Percentiles rank a stretch among this genome's conserved stretches.
These are phyloP conservation scores for Madurella fahalii DNA, from an alignment of 2,329 filamentous ascomycete species.

Conservation along the genomic window DNA sequence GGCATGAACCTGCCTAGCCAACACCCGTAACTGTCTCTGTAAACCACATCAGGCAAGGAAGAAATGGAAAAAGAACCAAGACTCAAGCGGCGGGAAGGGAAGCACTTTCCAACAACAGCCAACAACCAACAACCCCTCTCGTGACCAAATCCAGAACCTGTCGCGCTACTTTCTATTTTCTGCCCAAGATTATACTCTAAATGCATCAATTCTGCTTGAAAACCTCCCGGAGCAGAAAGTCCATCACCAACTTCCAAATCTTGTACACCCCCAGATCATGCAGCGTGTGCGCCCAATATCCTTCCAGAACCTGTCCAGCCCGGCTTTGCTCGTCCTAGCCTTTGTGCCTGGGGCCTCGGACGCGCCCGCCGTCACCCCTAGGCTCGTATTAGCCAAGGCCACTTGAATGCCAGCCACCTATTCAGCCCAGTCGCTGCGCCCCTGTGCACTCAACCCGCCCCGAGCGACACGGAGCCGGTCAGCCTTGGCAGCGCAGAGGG, in stretches of 20 bases:
- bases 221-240: slow-evolving; percentile 51
- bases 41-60: no score
- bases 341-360: slow-evolving; percentile 62
- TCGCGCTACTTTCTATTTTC: not conserved
- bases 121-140: no score
- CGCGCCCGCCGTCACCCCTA: slow-evolving; percentile 56
- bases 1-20: no score
- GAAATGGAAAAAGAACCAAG: no score
- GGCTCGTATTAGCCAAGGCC: slow-evolving; percentile 55
- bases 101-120: no score
- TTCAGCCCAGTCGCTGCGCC: slow-evolving; percentile 60
- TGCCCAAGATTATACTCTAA: no score
- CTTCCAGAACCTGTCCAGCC: slow-evolving; percentile 62
- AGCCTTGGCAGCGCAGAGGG: no score
- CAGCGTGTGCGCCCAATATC: slow-evolving; percentile 62
- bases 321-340: slow-evolving; percentile 54
- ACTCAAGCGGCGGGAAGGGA: not conserved
- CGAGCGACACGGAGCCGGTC: no score
- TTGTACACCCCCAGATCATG: slow-evolving; percentile 65
- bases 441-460: no score
- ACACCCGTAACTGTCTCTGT: no score
- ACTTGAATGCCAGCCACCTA: slow-evolving; percentile 61
- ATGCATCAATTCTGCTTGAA: slow-evolving; percentile 42
- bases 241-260: slow-evolving; percentile 58
- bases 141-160: no score